Evolutionary conservation across 106 monocot species (phyloP), one percentile per base, ranked within the genome.

Genomic region (Apostasia shenzhenica): DNA sequence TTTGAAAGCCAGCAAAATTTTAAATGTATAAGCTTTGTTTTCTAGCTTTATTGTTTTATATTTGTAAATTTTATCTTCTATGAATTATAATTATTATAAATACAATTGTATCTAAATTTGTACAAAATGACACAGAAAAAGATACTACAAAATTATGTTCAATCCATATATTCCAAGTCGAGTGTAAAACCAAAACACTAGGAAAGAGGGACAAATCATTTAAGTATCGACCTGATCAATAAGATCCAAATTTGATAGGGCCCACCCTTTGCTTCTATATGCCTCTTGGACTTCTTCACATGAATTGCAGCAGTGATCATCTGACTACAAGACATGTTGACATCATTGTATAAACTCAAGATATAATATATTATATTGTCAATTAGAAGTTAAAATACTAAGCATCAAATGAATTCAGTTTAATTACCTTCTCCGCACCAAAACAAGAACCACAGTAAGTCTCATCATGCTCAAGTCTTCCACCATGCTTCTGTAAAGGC

Each of bases 391-490:
- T 26, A 26, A 26, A 26, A 26, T 26, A 26, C 26, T 26, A 26
- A 26, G 26, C 13, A 43, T 37, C 60, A 45, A 26, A 26, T 26
- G 26, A 26, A 26, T 26, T 6, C 8, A 59, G 9, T 63, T 50
- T 13, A 40, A 42, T 58, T 81, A 97, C 97, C 81, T 47, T 72
- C 69, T 97, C 97, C 60, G 97, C 86, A 75, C 97, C 92, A 79
- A 75, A 97, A 76, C 97, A 97, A 75, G 97, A 97, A 66, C 97
- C 97, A 76, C 97, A 97, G 57, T 97, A 97, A 57, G 72, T 77
- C 71, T 97, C 97, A 67, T 89, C 92, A 51, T 92, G 89, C 48
- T 92, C 92, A 60, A 97, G 92, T 70, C 92, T 92, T 72, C 97
- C 97, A 56, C 97, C 97, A 89, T 97, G 97, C 65, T 73, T 83